Evolutionary conservation across 805 yeast species (phyloP), one percentile per base, ranked within the genome.

Genomic region (Groenewaldozyma tartarivorans): DNA sequence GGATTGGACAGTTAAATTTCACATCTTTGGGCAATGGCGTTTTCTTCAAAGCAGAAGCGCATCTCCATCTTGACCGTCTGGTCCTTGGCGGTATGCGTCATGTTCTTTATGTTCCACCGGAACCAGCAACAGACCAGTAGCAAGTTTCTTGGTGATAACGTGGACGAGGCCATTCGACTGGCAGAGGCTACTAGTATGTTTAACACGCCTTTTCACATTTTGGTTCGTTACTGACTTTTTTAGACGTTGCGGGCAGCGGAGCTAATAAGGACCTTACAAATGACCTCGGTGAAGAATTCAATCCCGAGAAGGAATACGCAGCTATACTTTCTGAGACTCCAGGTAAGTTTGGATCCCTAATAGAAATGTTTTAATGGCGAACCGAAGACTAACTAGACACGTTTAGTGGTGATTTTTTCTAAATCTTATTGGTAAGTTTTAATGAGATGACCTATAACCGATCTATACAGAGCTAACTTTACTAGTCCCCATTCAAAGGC

Each of bases 401-500:
- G 51, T 5, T 57, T 60, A 13, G 62, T 65, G 16, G 62, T 65
- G 29, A 59, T 66, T 5, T 74, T 79, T 67, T 71, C 77, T 15
- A 74, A 74, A 48, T 63, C 75, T 1, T 65, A 62, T 53, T 60
- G 63, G 43, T 40, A 35, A 27, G 43, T 26, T 9, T 13, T 21
- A n/a, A 13, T 34, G 7, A 13, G 17, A 34, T 16, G 16, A 13
- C 13, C 19, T 38, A 39, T 26, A n/a, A 6, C 18, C 31, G 3
- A 17, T 17, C 20, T 16, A 7, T 26, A 16, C 60, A 96, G 34
- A 21, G 19, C 22, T 16, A 18, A 20, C 21, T 36, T 24, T 22
- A 16, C n/a, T 18, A 41, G 47, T 63, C 96, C 95, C 22, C 85
- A 68, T 60, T 82, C 94, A 17, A 73, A 71, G 54, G 69, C 67